Evolutionary conservation across 495 filamentous ascomycete species (phyloP), one percentile per base, ranked within the genome.

Genomic region (Gamarada debralockiae): DNA sequence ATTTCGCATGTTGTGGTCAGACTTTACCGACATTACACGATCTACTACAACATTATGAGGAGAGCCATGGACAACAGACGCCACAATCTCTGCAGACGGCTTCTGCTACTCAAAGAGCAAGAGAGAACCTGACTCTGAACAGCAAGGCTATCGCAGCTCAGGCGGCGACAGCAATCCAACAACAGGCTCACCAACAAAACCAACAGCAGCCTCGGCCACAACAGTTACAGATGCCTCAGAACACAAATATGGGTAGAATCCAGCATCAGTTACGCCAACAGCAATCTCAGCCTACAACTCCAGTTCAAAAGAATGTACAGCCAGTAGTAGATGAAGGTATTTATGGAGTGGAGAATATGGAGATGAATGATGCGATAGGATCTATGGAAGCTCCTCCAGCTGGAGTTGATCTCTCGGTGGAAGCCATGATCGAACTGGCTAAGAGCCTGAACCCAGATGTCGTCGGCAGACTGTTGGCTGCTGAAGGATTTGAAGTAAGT

Each of bases 21-120:
- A 92, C 81, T 18, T 77, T 96, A 62, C 84, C 91, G 38, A 91
- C 90, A 7, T 79, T 97, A 55, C 93, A 98, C 67, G 93, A 97
- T 65, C 79, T 98, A 20, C 73, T 97, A 44, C 90, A 95, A 60
- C 93, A 98, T 67, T 98, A 96, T 67, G 93, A 98, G 70, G 91
- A 97, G 68, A 76, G 83, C 42, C 93, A 98, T 70, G 89, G 89
- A 20, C 79, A 81, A 45, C 81, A 84, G 54, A 76, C 77, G 27
- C 73, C 78, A 36, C 75, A 81, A 52, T 64, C 61, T 20, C 13
- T 61, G 25, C 55, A 58, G 31, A 59, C 61, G 23, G 52, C 58
- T 17, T 60, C 61, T 40, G 59, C 64, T 51, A 59, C 62, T 36
- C 51, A 55, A 18, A 52, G 60, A 47, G 65, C 61, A 29, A 40